Evolutionary conservation across 352 stramenopile species (phyloP).

Genomic region (Phytophthora sansomeana): DNA sequence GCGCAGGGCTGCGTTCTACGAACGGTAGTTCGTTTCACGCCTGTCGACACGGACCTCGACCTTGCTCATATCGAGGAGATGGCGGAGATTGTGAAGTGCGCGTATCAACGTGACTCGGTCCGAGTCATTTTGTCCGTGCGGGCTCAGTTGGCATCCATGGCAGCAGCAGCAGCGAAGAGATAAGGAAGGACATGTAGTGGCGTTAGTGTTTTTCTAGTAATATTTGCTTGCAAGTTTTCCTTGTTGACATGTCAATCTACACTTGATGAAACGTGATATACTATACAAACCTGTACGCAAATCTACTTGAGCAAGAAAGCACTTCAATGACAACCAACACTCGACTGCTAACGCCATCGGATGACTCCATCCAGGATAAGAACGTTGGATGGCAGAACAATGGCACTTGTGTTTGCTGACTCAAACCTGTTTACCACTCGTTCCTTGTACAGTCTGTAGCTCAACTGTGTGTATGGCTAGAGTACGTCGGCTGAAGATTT

Average conservation of each 20-base stretch:
- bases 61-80: slow-evolving; percentile 29
- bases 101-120: slow-evolving; percentile 35
- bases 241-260: no score
- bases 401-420: background rate
- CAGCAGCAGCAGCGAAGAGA: slow-evolving; percentile 6
- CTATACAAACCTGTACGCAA: no score
- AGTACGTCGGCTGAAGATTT: no score
- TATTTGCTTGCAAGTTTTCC: background rate
- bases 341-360: no score
- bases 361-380: no score
- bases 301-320: no score
- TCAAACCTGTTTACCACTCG: background rate
- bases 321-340: no score
- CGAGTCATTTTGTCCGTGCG: slow-evolving; percentile 32
- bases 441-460: no score
- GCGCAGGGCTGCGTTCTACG: slow-evolving; percentile 28
- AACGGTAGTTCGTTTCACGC: slow-evolving; percentile 33
- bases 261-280: no score
- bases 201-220: no score
- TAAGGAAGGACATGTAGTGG: background rate
- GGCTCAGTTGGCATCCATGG: slow-evolving; percentile 28
- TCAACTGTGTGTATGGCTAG: no score
- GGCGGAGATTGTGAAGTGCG: slow-evolving; percentile 23
- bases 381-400: background rate
- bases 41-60: slow-evolving; percentile 27